Conservation (phyloP, 139 green algal species). For the Trebouxia sp. region DNA sequence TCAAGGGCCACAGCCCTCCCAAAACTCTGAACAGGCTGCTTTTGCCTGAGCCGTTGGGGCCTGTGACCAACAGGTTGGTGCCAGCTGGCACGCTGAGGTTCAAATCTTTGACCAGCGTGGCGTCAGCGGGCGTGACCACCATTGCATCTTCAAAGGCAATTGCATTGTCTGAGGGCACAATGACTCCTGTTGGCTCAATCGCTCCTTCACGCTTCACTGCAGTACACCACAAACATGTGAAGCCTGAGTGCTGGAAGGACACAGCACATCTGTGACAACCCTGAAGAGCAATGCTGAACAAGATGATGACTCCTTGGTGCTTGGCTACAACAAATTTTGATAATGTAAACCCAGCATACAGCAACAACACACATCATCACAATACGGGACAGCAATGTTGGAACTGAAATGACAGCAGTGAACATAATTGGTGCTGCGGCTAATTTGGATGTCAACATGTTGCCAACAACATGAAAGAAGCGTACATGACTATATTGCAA, state of each 20-base stretch:
- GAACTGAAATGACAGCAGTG: no score
- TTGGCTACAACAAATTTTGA: no score
- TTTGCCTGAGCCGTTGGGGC: conserved; percentile 49
- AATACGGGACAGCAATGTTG: no score
- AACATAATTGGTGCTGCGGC: no score
- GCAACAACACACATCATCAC: not conserved
- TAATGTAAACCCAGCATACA: no score
- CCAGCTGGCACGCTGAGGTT: conserved; percentile 61
- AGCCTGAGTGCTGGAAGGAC: not conserved
- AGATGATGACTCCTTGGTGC: not conserved
- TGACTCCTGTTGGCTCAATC: not conserved
- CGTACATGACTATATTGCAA: no score
- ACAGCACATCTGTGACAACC: no score
- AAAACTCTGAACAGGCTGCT: conserved; percentile 67
- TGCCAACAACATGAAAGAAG: no score
- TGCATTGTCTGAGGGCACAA: conserved; percentile 40
- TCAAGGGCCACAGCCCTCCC: conserved; percentile 69
- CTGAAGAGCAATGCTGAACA: not conserved
- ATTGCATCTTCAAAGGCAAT: conserved; percentile 71
- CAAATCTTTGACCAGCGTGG: conserved; percentile 59
- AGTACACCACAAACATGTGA: not conserved
- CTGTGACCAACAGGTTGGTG: conserved; percentile 80
- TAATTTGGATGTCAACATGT: no score
- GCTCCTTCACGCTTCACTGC: not conserved
- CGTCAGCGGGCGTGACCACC: conserved; percentile 67